A percentile compares a stretch with the other conserved stretches of the same genome.
Conservation (phyloP, 2,329 filamentous ascomycete genomes). For the Botryotinia narcissicola region DNA sequence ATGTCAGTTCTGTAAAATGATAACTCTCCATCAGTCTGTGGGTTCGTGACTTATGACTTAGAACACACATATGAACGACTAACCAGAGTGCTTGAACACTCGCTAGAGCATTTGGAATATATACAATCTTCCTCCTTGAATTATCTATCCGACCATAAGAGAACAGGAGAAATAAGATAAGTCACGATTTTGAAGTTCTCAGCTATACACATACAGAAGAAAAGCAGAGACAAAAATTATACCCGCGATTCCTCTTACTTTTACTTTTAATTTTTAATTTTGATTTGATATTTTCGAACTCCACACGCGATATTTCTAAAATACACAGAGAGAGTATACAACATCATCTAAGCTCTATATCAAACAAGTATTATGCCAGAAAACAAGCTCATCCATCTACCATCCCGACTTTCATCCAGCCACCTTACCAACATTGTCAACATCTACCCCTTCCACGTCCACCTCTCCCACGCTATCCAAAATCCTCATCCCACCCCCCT, state of each 20-base stretch:
- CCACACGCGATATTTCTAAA: not conserved
- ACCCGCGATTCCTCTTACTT: not conserved
- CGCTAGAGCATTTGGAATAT: not conserved
- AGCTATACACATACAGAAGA: too few relatives aligned
- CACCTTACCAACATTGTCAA: not conserved
- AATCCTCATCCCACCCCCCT: conserved; percentile 39
- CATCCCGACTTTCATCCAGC: not conserved
- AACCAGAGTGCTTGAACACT: not conserved
- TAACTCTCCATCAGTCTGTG: not conserved
- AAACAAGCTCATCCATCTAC: not conserved
- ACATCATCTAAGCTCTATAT: not conserved
- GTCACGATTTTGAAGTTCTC: too few relatives aligned
- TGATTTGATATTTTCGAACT: not conserved
- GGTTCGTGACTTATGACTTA: not conserved
- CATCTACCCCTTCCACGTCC: not conserved
- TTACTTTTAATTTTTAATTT: not conserved
- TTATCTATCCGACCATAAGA: not conserved
- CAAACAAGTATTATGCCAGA: not conserved
- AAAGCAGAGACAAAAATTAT: too few relatives aligned
- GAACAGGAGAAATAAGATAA: not conserved
- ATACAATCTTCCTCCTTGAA: not conserved
- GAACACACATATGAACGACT: not conserved
- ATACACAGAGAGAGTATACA: not conserved
- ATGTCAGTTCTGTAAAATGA: too few relatives aligned
- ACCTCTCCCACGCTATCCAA: conserved; percentile 37